Evolutionary conservation across 495 filamentous ascomycete genomes (phyloP).

Genomic region (Ramalina intermedia): DNA sequence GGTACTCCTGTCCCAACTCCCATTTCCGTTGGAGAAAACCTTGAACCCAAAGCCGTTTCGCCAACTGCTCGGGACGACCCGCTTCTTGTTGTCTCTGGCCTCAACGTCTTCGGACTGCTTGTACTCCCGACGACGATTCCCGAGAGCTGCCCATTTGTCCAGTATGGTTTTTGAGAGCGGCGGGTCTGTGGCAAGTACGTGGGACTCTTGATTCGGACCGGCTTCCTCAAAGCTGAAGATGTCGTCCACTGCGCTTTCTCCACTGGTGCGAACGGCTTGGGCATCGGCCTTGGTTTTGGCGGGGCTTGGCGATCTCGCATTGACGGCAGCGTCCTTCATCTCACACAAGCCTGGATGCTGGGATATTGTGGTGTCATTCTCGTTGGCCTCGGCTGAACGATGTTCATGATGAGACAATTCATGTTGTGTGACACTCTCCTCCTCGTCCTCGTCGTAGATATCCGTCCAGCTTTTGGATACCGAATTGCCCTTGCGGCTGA

Average conservation of each 20-base stretch:
- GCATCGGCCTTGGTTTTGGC: slow-evolving; percentile 19
- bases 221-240: slow-evolving; percentile 56
- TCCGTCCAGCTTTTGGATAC: slow-evolving; percentile 97
- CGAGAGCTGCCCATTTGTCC: slow-evolving; percentile 81
- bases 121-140: slow-evolving; percentile 60
- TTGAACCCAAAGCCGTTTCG: slow-evolving; percentile 37
- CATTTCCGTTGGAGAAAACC: slow-evolving; percentile 29
- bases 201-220: slow-evolving; percentile 33
- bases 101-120: slow-evolving; percentile 32
- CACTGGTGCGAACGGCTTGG: slow-evolving; percentile 20
- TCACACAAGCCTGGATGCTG: slow-evolving; percentile 26
- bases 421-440: slow-evolving; percentile 47
- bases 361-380: not conserved
- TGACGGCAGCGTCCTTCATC: slow-evolving; percentile 9
- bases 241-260: slow-evolving; percentile 44
- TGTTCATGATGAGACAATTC: slow-evolving; percentile 21
- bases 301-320: slow-evolving; percentile 5
- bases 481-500: slow-evolving; percentile 55
- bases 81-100: slow-evolving; percentile 17
- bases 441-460: slow-evolving; percentile 81
- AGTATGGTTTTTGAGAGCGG: slow-evolving; percentile 29
- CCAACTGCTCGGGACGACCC: slow-evolving; percentile 24
- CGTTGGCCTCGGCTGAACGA: no score
- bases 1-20: slow-evolving; percentile 31
- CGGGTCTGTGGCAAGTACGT: not conserved